Evolutionary conservation across 441 rosid species (phyloP).

Genomic region (Adansonia rubrostipa): DNA sequence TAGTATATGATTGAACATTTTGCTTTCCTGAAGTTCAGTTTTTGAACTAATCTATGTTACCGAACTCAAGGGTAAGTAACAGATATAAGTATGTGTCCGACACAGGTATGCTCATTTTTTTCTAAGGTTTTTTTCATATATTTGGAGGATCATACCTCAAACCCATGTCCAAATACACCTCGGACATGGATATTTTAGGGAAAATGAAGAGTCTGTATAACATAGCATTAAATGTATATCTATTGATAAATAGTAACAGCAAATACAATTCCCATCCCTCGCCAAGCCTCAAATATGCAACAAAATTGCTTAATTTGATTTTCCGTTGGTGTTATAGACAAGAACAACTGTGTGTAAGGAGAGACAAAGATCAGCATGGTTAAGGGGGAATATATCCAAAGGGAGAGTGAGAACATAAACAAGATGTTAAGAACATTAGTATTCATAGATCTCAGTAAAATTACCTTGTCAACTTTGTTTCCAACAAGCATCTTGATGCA

Average conservation of each 20-base stretch:
- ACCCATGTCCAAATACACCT: too few relatives aligned
- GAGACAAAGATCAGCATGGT: neutral
- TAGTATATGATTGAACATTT: too few relatives aligned
- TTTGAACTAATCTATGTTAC: neutral
- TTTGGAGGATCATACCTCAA: too few relatives aligned
- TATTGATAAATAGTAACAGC: neutral
- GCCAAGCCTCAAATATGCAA: neutral
- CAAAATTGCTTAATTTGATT: neutral
- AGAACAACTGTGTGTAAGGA: neutral
- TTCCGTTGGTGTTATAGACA: neutral
- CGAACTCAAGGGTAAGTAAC: too few relatives aligned
- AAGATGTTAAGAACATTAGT: neutral
- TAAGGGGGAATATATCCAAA: neutral
- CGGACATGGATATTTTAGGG: too few relatives aligned
- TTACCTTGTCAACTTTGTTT: conserved; percentile 60
- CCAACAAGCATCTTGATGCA: conserved; percentile 66
- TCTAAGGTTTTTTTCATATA: too few relatives aligned
- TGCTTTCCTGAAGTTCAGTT: too few relatives aligned
- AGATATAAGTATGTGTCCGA: too few relatives aligned
- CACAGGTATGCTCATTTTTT: too few relatives aligned
- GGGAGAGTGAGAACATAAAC: neutral
- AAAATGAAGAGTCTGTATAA: too few relatives aligned
- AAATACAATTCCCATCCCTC: conserved; percentile 12
- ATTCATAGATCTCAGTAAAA: neutral
- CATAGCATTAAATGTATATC: neutral